Evolutionary conservation across 2,329 filamentous ascomycete species (phyloP), one percentile per base, ranked within the genome.

Genomic region (Ustilaginoidea virens): DNA sequence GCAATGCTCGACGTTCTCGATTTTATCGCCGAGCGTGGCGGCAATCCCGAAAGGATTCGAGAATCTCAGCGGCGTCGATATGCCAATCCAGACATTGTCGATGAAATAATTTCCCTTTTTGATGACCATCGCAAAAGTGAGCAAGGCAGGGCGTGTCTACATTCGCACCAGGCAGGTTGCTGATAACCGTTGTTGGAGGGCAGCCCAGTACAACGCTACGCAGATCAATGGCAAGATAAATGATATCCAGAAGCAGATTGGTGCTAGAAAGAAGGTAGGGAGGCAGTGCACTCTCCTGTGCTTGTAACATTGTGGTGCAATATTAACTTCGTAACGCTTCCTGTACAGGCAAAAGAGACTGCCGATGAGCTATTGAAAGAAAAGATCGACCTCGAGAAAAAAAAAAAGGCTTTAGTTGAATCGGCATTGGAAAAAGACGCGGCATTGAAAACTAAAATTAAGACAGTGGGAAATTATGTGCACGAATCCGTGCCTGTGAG

Each of bases 181-280:
- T n/a, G n/a, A n/a, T n/a, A n/a, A n/a, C n/a, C n/a, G n/a, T n/a
- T n/a, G n/a, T 20, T 29, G 17, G 28, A 25, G 13, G 13, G 15
- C 24, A 56, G 52, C 79, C 30, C 70, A 81, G 36, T 90, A 87
- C 48, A 72, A 69, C 31, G 80, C 75, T 6, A 82, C 76, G 13
- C 82, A 92, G 52, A 69, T 90, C 42, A 79, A 78, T 40, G 74
- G 74, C 44, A 74, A 80, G 59, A 86, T 93, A 56, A 96, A 96
- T 58, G 74, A 70, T 13, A 69, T 83, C 17, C 81, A 92, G 53
- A 93, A 92, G 58, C 74, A 85, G 51, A 92, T 96, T 48, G 83
- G 80, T 12, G 62, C 70, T 46, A 92, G 87, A 66, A 93, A 92
- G 63, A 93, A 92, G 75, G 74, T 73, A 40, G 28, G 25, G 6